Conservation (phyloP, 331 rosid species). For the Erythrophleum ivorense region DNA sequence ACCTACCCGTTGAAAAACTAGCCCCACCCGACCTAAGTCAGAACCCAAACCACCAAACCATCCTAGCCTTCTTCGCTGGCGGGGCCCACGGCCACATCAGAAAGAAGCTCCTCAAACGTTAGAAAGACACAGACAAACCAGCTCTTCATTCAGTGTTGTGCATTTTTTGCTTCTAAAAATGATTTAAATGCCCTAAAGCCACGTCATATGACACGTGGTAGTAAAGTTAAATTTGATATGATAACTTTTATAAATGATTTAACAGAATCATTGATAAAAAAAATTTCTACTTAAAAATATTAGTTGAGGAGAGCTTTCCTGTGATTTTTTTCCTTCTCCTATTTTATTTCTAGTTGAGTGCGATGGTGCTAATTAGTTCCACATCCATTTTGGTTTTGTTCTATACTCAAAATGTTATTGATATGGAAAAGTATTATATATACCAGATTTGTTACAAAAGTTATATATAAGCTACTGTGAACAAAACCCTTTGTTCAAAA, state of each 20-base stretch:
- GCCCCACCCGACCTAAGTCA: conserved; percentile 10
- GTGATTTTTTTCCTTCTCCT: too few species aligned
- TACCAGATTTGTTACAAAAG: neutral
- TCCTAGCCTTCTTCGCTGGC: conserved; percentile 65
- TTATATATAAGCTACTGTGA: neutral
- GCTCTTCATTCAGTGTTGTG: conserved; percentile 8
- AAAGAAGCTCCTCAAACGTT: conserved; percentile 11
- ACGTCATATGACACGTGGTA: too few species aligned
- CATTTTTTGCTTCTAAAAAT: too few species aligned
- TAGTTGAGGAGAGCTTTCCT: too few species aligned
- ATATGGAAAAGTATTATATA: neutral
- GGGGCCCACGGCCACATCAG: conserved; percentile 55
- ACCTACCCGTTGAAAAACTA: conserved; percentile 49
- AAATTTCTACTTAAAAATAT: too few species aligned
- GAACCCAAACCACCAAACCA: conserved; percentile 29
- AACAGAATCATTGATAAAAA: too few species aligned
- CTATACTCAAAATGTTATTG: neutral
- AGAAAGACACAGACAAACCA: conserved; percentile 58
- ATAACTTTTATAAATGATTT: too few species aligned
- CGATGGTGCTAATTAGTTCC: neutral
- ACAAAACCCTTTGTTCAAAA: neutral
- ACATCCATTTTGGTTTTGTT: too few species aligned
- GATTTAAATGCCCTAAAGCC: too few species aligned
- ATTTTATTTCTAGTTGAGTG: neutral
- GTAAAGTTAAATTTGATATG: too few species aligned